These are phyloP conservation scores for Didymosphaeria variabile DNA, from an alignment of 2,329 filamentous ascomycete species.

Conservation along the genomic window DNA sequence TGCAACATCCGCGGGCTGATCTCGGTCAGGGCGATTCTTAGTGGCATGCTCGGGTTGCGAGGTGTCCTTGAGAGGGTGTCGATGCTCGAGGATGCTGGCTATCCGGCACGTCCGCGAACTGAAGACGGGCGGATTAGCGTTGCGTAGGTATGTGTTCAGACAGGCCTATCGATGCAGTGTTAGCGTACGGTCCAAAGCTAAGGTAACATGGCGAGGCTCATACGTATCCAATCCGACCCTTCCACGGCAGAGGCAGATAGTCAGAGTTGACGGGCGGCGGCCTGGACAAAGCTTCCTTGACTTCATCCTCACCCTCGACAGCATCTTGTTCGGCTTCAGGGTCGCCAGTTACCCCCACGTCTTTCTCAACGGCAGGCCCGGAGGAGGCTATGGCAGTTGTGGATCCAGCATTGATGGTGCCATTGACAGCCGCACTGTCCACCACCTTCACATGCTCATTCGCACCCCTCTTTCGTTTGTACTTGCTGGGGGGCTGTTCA, in stretches of 20 bases:
- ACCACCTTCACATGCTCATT: constrained; percentile 38
- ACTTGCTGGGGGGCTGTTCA: constrained; percentile 24
- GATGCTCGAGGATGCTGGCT: constrained; percentile 86
- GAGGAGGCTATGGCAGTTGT: constrained; percentile 3
- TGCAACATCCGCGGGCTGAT: constrained; percentile 70
- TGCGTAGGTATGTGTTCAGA: constrained; percentile 88
- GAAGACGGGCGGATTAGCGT: constrained; percentile 84
- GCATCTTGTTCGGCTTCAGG: constrained; percentile 60
- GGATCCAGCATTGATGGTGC: constrained; percentile 20
- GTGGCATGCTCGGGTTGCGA: constrained; percentile 79
- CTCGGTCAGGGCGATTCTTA: constrained; percentile 85
- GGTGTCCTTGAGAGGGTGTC: constrained; percentile 80
- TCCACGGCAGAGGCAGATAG: constrained; percentile 88
- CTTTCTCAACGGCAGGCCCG: constrained; percentile 26
- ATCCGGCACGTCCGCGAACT: constrained; percentile 92
- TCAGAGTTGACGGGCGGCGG: constrained; percentile 83
- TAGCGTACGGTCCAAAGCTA: constrained; percentile 25
- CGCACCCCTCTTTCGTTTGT: constrained; percentile 35
- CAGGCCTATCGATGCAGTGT: constrained; percentile 69
- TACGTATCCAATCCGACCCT: constrained; percentile 87
- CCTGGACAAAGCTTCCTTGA: constrained; percentile 67
- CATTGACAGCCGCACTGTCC: constrained; percentile 32
- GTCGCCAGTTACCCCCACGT: constrained; percentile 45
- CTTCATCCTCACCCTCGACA: constrained; percentile 64
- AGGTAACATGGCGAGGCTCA: constrained; percentile 44